Percentiles rank a stretch among this genome's conserved stretches.
Conservation (phyloP, 2,329 filamentous ascomycete species). For the Cryphonectria naterciae region DNA sequence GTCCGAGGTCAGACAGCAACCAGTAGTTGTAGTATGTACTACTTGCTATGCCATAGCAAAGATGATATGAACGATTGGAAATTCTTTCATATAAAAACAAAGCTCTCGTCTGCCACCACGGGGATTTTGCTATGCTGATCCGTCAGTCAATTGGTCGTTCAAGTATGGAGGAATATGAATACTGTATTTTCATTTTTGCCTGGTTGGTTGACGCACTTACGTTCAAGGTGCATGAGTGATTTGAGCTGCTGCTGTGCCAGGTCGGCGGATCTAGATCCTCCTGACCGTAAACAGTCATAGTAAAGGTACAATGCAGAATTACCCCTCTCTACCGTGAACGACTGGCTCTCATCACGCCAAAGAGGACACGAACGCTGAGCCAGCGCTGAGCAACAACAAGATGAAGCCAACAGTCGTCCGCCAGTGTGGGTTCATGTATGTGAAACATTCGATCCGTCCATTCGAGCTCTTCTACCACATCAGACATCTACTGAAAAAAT, state of each 20-base stretch:
- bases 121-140: background rate
- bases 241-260: background rate
- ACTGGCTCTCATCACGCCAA: background rate
- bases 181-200: background rate
- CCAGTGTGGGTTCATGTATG: conserved; percentile 29
- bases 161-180: background rate
- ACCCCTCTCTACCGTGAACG: background rate
- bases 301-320: background rate
- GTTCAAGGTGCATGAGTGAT: background rate
- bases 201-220: background rate
- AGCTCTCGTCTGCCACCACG: background rate
- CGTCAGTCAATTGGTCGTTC: background rate
- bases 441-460: background rate
- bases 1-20: background rate
- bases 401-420: conserved; percentile 26
- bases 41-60: background rate
- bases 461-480: background rate
- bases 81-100: background rate
- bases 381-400: conserved; percentile 2
- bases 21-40: background rate
- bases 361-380: background rate
- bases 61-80: background rate
- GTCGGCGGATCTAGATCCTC: background rate
- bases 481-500: conserved; percentile 13
- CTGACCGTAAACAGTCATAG: no score